Evolutionary conservation across 1,284 basidiomycete genomes (phyloP), one percentile per base, ranked within the genome.

Genomic region (Sphagnurus paluster): DNA sequence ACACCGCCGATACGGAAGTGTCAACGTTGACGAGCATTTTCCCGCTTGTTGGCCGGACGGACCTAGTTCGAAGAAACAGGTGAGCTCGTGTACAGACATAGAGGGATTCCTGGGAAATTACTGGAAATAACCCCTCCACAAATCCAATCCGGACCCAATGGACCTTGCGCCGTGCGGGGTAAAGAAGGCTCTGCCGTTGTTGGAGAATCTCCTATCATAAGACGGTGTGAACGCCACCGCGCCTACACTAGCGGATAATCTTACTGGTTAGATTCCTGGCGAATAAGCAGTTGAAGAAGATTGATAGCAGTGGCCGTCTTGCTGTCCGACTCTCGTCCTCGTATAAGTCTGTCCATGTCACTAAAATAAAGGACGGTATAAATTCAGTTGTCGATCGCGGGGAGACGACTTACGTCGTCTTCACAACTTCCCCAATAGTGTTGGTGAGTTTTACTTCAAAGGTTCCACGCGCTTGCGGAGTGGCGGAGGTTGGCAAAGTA

Each of bases 61-160:
- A 53, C 36, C 51, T 47, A n/a, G n/a, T n/a, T n/a, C 11, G 35
- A 14, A 1, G 17, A 24, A 6, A 7, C 29, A 5, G 30, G 28
- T 34, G 3, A 25, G 11, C 32, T 16, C 9, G 7, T 33, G 30
- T 6, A 17, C n/a, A n/a, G 11, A 23, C 11, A 7, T 17, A 19
- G 24, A 30, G 17, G 17, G 20, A 9, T 11, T 23, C 16, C 8
- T 23, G 11, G 10, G 19, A 17, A 29, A 35, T 21, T 38, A 52
- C 47, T 49, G 50, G 13, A 53, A 50, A 19, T 29, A 50, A 14
- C 48, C 48, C 13, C 39, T 44, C 51, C 48, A 53, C 20, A 53
- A 30, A 21, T 53, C 51, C 11, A 50, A 20, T 20, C 51, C 48
- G 23, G 37, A 43, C 21, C 48, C 48, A 4, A 53, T 46, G 16